Evolutionary conservation across 352 stramenopile species (phyloP).

Genomic region (Chrysophaeum taylorii): DNA sequence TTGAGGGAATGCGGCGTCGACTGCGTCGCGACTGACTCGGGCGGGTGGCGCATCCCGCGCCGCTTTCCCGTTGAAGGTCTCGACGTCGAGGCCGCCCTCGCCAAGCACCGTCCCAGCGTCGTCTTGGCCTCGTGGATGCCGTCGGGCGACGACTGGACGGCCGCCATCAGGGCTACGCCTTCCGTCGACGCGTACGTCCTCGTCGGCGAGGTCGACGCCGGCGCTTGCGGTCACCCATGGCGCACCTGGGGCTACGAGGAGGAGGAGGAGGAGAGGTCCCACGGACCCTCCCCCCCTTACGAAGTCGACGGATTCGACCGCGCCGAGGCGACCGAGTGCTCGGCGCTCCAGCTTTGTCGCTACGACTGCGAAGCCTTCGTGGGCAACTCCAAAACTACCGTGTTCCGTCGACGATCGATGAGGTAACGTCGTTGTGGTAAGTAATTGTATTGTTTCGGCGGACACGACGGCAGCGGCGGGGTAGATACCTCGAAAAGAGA

Average conservation of each 20-base stretch:
- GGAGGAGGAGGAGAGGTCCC: neutral
- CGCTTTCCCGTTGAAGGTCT: constrained; percentile 42
- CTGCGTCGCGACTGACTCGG: constrained; percentile 50
- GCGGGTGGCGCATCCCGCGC: constrained; percentile 42
- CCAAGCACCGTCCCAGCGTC: constrained; percentile 35
- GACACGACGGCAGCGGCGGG: too few species aligned
- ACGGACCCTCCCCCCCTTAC: neutral
- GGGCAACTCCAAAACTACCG: too few species aligned
- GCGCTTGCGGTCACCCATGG: constrained; percentile 52
- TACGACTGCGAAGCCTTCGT: neutral
- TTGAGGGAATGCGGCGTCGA: constrained; percentile 27
- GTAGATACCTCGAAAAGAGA: too few species aligned
- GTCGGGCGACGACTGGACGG: constrained; percentile 49
- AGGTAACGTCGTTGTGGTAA: too few species aligned
- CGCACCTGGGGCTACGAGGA: constrained; percentile 48
- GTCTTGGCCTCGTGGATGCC: constrained; percentile 47
- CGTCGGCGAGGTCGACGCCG: constrained; percentile 55
- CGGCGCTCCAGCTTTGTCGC: neutral
- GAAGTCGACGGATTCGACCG: neutral
- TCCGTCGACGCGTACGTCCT: constrained; percentile 59
- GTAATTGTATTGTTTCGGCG: too few species aligned
- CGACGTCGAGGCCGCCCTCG: constrained; percentile 33
- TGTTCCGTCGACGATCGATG: too few species aligned
- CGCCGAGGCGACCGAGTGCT: neutral
- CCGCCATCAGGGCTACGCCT: too few species aligned